Evolutionary conservation across 768 basidiomycete species (phyloP), one percentile per base, ranked within the genome.

Genomic region (Boletus subparvulus): DNA sequence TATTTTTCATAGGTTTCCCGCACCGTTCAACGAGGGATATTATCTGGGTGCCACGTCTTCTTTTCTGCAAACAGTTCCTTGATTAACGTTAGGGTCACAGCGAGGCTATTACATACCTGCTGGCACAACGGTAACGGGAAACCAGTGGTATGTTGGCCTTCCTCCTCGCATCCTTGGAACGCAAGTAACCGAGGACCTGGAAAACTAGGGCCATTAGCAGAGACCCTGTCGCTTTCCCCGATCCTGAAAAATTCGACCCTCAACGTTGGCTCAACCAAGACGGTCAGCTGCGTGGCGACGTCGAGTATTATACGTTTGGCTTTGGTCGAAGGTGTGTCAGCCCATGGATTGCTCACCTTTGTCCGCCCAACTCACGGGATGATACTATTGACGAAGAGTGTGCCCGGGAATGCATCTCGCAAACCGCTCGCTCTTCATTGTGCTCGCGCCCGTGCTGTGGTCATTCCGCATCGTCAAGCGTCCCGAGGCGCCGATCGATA

Each of bases 1-100:
- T 33, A 4, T 0, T 7, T 39, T 30, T 17, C 4, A 17, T 16
- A 69, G 65, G 86, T 0, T 80, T 86, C 51, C 72, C 83, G 0
- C 87, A 88, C 61, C 80, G 80, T 43, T 79, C 85, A 0, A 88
- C 84, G 0, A 80, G 78, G 50, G 86, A 88, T 52, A 78, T 89
- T 32, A 66, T 82, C 24, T 89, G 83, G 81, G 84, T 84, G 26
- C 6, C 52, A n/a, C 3, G 5, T 12, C 6, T 40, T 10, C 12
- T 21, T 26, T 28, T 19, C 21, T 21, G 1, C 16, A 7, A 13
- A 17, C 24, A 60, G 77, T 12, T 79, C 75, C 75, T 78, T 14
- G 2, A 32, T 28, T 10, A 35, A 35, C 2, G 0, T 45, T 11
- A 40, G 12, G 2, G 26, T 36, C 5, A 17, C 47, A 71, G 69